Conservation (phyloP, 441 rosid species). For the Theobroma grandiflorum region DNA sequence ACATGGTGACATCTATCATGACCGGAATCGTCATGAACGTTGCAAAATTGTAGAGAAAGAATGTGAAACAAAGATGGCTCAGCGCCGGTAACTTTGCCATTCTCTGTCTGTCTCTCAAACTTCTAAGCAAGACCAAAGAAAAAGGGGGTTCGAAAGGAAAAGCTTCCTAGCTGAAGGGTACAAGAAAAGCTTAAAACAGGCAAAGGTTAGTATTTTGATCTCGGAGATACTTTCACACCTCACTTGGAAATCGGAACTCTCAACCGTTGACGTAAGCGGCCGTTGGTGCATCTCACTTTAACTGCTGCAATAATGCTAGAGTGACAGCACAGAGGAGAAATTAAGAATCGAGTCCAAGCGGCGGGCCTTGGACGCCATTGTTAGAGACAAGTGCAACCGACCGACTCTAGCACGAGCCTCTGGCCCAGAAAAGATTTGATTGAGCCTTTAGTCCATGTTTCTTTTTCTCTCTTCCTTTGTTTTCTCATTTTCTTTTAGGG, state of each 20-base stretch:
- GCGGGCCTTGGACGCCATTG: neutral
- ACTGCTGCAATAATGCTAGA: no score
- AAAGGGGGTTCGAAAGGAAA: neutral
- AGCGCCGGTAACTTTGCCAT: conserved; percentile 34
- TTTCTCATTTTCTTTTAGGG: neutral
- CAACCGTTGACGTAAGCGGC: no score
- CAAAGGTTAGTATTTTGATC: neutral
- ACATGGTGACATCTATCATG: conserved; percentile 44
- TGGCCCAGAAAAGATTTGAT: neutral
- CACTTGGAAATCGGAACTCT: no score
- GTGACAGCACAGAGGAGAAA: neutral
- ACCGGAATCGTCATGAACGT: conserved; percentile 39
- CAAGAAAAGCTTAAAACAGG: neutral
- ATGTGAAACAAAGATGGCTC: conserved; percentile 39
- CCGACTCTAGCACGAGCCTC: neutral
- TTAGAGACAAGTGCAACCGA: neutral
- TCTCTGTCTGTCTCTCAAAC: neutral
- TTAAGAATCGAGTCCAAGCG: neutral
- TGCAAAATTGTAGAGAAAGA: conserved; percentile 42
- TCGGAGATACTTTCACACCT: no score
- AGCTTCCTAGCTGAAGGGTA: neutral
- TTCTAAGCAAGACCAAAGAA: neutral
- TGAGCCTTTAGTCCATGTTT: neutral
- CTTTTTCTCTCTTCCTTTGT: neutral
- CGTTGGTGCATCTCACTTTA: no score